Percentiles rank a stretch among this genome's conserved stretches.
Evolutionary conservation across 768 basidiomycete species (phyloP).

Genomic region (Russula ochroleuca): DNA sequence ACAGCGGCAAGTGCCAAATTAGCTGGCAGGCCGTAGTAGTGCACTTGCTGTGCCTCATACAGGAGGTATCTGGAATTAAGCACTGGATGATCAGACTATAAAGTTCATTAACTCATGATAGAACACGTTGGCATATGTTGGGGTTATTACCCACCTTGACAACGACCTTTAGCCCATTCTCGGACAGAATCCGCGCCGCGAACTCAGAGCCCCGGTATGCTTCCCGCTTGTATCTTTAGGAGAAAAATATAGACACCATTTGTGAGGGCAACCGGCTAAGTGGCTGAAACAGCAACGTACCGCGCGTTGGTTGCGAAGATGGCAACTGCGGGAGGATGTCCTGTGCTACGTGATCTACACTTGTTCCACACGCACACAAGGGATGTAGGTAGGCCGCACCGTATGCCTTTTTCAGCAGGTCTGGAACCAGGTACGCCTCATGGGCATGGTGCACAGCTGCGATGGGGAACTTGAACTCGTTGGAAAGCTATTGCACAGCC

Average conservation of each 20-base stretch:
- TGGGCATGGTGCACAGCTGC: conserved; percentile 85
- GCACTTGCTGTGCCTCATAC: conserved; percentile 67
- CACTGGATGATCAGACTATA: conserved; percentile 48
- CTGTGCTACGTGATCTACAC: conserved; percentile 29
- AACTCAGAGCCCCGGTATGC: conserved; percentile 64
- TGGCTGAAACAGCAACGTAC: conserved; percentile 23
- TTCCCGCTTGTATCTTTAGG: conserved; percentile 48
- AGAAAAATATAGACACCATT: not conserved
- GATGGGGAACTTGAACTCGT: conserved; percentile 85
- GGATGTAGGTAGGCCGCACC: conserved; percentile 19
- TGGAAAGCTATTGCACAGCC: conserved; percentile 53
- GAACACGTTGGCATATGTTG: not conserved
- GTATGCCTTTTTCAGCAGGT: conserved; percentile 69
- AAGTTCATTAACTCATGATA: not conserved
- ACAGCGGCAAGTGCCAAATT: conserved; percentile 57
- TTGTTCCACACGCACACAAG: conserved; percentile 4
- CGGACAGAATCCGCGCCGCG: conserved; percentile 55
- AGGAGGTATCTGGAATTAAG: conserved; percentile 60
- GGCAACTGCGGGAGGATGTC: conserved; percentile 65
- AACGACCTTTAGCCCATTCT: conserved; percentile 52
- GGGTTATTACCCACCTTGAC: conserved; percentile 48
- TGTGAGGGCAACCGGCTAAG: conserved; percentile 14
- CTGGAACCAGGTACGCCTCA: conserved; percentile 87
- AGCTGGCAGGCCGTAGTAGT: conserved; percentile 56
- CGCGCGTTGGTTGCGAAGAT: conserved; percentile 76